phyloP scores from a whole-genome alignment of 768 basidiomycete species.

The Lyophyllum shimeji region DNA sequence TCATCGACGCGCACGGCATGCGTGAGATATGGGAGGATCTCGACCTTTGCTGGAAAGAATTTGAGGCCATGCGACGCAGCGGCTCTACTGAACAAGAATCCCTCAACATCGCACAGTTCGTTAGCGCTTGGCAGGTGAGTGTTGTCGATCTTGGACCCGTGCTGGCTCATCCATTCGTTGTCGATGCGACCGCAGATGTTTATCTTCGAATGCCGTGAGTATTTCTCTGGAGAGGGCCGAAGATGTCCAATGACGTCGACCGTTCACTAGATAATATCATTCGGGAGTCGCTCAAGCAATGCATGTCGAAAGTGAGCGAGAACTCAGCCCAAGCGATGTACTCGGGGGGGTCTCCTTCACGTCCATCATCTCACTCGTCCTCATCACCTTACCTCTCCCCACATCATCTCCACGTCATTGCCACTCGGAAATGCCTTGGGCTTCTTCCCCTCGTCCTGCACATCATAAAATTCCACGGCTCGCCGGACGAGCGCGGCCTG shows the following conservation, averaged over 20 bases:
- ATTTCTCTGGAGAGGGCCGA: background rate
- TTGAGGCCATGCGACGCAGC: conserved; percentile 59
- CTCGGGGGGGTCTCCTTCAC: conserved; percentile 44
- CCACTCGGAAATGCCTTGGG: conserved; percentile 48
- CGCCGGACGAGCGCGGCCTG: conserved; percentile 28
- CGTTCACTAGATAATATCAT: conserved; percentile 71
- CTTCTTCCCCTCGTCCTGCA: conserved; percentile 51
- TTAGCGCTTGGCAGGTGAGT: conserved; percentile 84
- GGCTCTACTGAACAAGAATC: conserved; percentile 31
- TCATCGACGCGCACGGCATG: conserved; percentile 64
- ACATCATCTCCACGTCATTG: conserved; percentile 46
- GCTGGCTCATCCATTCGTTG: conserved; percentile 15
- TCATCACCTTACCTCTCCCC: conserved; percentile 46
- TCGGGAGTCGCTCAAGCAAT: conserved; percentile 77
- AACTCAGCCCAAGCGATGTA: conserved; percentile 29
- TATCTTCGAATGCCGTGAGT: conserved; percentile 86
- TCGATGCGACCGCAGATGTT: conserved; percentile 55
- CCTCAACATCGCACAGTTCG: conserved; percentile 56
- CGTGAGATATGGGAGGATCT: conserved; percentile 83
- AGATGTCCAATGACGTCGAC: conserved; percentile 9
- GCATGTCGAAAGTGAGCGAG: conserved; percentile 26
- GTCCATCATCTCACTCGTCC: conserved; percentile 44
- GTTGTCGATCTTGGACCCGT: conserved; percentile 3
- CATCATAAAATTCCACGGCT: conserved; percentile 51
- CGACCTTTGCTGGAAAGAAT: conserved; percentile 81